phyloP scores from a whole-genome alignment of 352 stramenopile genomes.

The Globisporangium mamillatum region DNA sequence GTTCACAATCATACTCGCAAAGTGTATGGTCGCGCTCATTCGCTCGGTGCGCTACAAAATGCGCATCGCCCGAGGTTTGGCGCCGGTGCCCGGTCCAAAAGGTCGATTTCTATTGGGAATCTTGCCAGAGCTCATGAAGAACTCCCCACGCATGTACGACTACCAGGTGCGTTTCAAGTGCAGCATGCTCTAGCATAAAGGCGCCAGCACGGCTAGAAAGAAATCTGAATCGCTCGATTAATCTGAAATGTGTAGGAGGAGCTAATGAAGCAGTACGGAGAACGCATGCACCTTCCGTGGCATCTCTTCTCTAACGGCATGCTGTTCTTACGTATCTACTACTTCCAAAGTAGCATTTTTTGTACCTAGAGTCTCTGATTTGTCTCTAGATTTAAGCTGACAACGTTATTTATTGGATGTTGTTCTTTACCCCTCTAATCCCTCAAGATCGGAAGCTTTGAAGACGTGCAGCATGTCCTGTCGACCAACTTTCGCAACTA shows the following conservation, averaged over 20 bases:
- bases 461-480: conserved; percentile 66
- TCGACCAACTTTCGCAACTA: conserved; percentile 66
- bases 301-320: conserved; percentile 57
- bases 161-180: conserved; percentile 29
- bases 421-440: neutral
- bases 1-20: too few species aligned
- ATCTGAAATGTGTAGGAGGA: conserved; percentile 24
- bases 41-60: conserved; percentile 41
- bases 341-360: too few species aligned
- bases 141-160: conserved; percentile 53
- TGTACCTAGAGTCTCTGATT: too few species aligned
- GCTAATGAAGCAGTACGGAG: conserved; percentile 35
- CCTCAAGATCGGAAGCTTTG: conserved; percentile 36
- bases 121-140: conserved; percentile 45
- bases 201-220: too few species aligned
- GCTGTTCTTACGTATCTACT: conserved; percentile 35
- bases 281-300: conserved; percentile 62
- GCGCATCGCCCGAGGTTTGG: conserved; percentile 44
- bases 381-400: too few species aligned
- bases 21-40: neutral
- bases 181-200: too few species aligned
- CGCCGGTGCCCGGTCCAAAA: conserved; percentile 35
- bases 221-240: neutral
- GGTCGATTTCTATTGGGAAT: conserved; percentile 48
- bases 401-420: too few species aligned